Conservation (phyloP, 2,329 filamentous ascomycete genomes). For the Botrytis byssoidea region DNA sequence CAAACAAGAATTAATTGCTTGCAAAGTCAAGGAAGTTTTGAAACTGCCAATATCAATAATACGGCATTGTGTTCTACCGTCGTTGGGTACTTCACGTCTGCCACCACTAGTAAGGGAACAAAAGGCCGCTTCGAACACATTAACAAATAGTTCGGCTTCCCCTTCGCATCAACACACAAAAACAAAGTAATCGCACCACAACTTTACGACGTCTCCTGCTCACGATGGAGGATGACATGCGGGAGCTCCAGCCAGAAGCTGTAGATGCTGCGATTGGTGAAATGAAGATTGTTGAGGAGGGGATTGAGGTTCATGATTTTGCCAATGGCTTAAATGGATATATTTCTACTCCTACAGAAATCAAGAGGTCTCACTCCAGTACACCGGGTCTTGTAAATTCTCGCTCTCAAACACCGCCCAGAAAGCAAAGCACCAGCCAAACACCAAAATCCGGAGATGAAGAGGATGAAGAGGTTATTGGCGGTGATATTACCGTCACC, state of each 20-base stretch:
- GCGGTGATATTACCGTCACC: conserved; percentile 61
- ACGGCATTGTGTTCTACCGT: conserved; percentile 7
- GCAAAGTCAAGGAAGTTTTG: conserved; percentile 7
- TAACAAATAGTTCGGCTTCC: conserved; percentile 15
- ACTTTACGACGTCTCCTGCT: conserved; percentile 6
- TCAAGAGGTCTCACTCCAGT: conserved; percentile 32
- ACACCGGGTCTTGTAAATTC: conserved; percentile 32
- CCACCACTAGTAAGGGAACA: conserved; percentile 7
- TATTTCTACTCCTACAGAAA: conserved; percentile 23
- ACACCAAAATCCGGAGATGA: conserved; percentile 41
- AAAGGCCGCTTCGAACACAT: conserved; percentile 15
- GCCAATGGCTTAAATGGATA: conserved; percentile 33
- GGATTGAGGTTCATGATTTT: conserved; percentile 25
- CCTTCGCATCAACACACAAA: conserved; percentile 16
- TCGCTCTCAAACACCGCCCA: conserved; percentile 32
- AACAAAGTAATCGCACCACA: conserved; percentile 14
- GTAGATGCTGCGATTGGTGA: conserved; percentile 37
- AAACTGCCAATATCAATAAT: not conserved
- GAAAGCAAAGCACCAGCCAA: conserved; percentile 30
- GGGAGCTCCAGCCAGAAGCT: conserved; percentile 32
- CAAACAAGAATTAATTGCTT: conserved; percentile 15
- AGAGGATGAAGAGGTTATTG: conserved; percentile 49
- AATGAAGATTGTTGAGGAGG: conserved; percentile 39
- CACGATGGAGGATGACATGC: conserved; percentile 37
- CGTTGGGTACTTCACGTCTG: conserved; percentile 8